Conservation (phyloP, 2,329 filamentous ascomycete species). For the Aureobasidium sp. region DNA sequence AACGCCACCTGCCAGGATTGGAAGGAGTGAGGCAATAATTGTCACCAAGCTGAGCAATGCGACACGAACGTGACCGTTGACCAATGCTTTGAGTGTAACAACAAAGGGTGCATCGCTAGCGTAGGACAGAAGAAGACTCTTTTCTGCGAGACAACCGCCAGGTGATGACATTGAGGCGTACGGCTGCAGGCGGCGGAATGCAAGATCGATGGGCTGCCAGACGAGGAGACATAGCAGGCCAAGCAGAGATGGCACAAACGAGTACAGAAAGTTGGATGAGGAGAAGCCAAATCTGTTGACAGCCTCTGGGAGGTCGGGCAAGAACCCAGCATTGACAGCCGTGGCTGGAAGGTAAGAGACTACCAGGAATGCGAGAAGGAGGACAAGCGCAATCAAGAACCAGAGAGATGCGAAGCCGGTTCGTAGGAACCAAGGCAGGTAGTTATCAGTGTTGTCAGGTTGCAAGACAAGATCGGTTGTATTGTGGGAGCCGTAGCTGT, state of each 20-base stretch:
- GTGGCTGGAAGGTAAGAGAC: slow-evolving; percentile 67
- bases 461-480: slow-evolving; percentile 50
- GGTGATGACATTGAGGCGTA: slow-evolving; percentile 56
- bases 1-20: slow-evolving; percentile 60
- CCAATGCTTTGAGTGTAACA: slow-evolving; percentile 50
- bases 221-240: slow-evolving; percentile 61
- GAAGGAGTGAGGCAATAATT: slow-evolving; percentile 54
- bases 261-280: slow-evolving; percentile 80
- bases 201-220: slow-evolving; percentile 60
- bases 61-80: slow-evolving; percentile 59
- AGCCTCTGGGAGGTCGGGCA: slow-evolving; percentile 54
- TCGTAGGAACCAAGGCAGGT: slow-evolving; percentile 67
- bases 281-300: slow-evolving; percentile 58
- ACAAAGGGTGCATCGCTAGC: slow-evolving; percentile 58
- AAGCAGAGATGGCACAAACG: slow-evolving; percentile 62
- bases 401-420: slow-evolving; percentile 60
- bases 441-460: slow-evolving; percentile 32
- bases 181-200: slow-evolving; percentile 59
- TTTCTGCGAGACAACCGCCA: slow-evolving; percentile 55
- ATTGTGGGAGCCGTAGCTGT: slow-evolving; percentile 26
- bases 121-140: slow-evolving; percentile 64
- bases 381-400: slow-evolving; percentile 51
- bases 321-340: slow-evolving; percentile 62
- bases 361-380: slow-evolving; percentile 65
- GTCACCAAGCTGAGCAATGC: slow-evolving; percentile 56